phyloP scores from a whole-genome alignment of 306 rosid genomes.

The Crotalaria pallida region DNA sequence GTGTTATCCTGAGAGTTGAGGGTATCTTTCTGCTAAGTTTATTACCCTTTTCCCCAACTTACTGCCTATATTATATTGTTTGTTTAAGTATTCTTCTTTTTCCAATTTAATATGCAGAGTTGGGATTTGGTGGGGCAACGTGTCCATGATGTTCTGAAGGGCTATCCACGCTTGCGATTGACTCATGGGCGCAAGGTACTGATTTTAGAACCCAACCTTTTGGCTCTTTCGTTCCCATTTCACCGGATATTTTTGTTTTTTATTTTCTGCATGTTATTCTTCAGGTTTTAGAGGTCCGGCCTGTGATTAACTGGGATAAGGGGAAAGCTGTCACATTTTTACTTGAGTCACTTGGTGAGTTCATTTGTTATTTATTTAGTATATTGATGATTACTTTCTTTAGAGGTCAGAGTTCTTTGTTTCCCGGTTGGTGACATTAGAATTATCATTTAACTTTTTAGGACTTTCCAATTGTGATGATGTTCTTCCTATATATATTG shows the following conservation, averaged over 20 bases:
- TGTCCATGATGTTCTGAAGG: slow-evolving; percentile 57
- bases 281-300: slow-evolving; percentile 96
- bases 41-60: background rate
- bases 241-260: background rate
- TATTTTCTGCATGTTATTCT: background rate
- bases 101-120: slow-evolving; percentile 35
- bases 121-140: slow-evolving; percentile 65
- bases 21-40: background rate
- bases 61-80: background rate
- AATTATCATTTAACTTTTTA: slow-evolving; percentile 28
- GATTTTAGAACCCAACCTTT: background rate
- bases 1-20: background rate
- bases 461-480: slow-evolving; percentile 70
- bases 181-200: slow-evolving; percentile 95
- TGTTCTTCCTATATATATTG: slow-evolving; percentile 88
- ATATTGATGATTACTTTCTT: background rate
- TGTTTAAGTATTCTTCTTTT: background rate
- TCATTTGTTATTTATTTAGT: background rate
- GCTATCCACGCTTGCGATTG: slow-evolving; percentile 61
- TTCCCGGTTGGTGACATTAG: slow-evolving; percentile 25
- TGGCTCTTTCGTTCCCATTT: background rate
- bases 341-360: slow-evolving; percentile 89
- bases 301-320: slow-evolving; percentile 88
- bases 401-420: background rate
- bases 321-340: slow-evolving; percentile 95